Base-by-base conservation (phyloP, 176 grass and related monocot genomes). In the Oropetium thomaeum region DNA sequence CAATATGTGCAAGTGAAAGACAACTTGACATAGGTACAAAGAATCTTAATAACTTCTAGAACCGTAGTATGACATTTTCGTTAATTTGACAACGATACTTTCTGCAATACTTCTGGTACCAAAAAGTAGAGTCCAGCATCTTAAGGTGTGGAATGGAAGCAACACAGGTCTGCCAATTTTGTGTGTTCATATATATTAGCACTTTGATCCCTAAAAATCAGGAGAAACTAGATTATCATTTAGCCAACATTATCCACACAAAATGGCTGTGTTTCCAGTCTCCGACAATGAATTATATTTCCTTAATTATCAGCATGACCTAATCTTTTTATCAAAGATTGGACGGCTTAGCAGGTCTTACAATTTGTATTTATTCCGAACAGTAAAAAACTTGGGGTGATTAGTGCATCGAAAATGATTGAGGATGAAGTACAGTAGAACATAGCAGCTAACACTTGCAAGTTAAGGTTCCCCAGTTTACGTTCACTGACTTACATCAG, bases 341-440 rank as follows among this genome's bases (percentile, higher is more conserved):
- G 25, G 33, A 28, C 44, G 19, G 29, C 57, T 67, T 48, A n/a
- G 59, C 19, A 30, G 30, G 40, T 68, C 41, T 29, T n/a, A n/a
- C n/a, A 43, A 25, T 16, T 22, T 67, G 31, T 58, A 8, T 57
- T n/a, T 28, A 17, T 29, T 23, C 3, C 1, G 13, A 5, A 10
- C 16, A 42, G 8, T 48, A 67, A 37, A n/a, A 7, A 15, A 37
- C 10, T 10, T 19, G 28, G 27, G n/a, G 38, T 27, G 41, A 59
- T 60, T 76, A n/a, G 16, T 0, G 45, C 70, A 70, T 25, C 3
- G 72, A 76, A 83, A 83, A 25, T 11, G 32, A 62, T 26, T 25
- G 32, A 32, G 7, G 42, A 35, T 51, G 35, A 9, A 37, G 45
- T 6, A 42, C 10, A 76, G 45, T 47, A 39, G 31, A 60, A 75